These are phyloP conservation scores for Prunus salicina DNA, from an alignment of 306 rosid species.

Conservation along the genomic window DNA sequence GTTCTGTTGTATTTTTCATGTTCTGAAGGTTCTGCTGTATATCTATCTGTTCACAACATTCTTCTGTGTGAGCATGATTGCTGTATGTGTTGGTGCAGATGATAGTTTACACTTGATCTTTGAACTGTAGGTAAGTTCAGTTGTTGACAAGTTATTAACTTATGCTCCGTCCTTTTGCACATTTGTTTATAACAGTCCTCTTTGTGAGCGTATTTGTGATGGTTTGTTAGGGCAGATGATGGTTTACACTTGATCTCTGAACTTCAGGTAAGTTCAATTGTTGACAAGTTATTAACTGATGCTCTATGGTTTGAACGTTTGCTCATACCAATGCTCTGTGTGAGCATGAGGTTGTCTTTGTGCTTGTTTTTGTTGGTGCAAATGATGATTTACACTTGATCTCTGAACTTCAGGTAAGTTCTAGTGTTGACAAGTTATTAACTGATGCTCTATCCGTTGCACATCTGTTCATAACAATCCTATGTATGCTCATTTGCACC, in stretches of 20 bases:
- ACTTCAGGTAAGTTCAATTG: slow-evolving; percentile 42
- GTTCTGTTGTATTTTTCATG: not conserved
- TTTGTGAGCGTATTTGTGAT: not conserved
- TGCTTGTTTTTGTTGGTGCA: slow-evolving; percentile 16
- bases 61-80: not conserved
- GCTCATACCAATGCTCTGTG: not conserved
- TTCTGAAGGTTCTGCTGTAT: not conserved
- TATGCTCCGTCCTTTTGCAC: not conserved
- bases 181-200: not conserved
- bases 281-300: slow-evolving; percentile 24
- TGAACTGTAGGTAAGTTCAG: slow-evolving; percentile 42
- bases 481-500: not conserved
- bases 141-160: slow-evolving; percentile 1
- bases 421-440: slow-evolving; percentile 20
- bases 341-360: not conserved
- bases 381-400: slow-evolving; percentile 42
- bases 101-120: slow-evolving; percentile 39
- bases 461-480: not conserved
- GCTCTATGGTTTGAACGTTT: not conserved
- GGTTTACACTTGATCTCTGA: slow-evolving; percentile 44
- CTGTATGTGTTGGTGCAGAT: slow-evolving; percentile 20
- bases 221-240: slow-evolving; percentile 27
- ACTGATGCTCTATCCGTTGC: slow-evolving; percentile 25
- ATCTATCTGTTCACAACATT: not conserved
- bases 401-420: slow-evolving; percentile 46